These are phyloP conservation scores for Mycosphaerella sp. DNA, from an alignment of 2,329 filamentous ascomycete species.

Conservation along the genomic window DNA sequence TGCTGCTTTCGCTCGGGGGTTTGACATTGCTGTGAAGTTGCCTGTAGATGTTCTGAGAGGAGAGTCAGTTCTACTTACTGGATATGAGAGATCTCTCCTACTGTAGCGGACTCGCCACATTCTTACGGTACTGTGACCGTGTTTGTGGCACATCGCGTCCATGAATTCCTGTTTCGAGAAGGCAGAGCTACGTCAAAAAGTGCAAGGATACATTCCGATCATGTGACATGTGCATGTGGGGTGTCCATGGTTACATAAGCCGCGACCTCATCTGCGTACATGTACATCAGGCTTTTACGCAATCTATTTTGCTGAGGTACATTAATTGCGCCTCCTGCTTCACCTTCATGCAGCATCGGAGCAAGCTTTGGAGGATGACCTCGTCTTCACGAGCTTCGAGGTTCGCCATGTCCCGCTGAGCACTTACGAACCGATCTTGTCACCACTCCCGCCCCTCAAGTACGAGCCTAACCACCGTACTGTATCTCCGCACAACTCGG, in stretches of 20 bases:
- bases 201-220: background rate
- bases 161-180: conserved; percentile 4
- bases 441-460: conserved; percentile 36
- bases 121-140: conserved; percentile 8
- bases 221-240: background rate
- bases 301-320: too few species aligned
- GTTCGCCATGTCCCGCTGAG: conserved; percentile 36
- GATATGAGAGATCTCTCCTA: background rate
- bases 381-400: too few species aligned
- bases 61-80: background rate
- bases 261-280: too few species aligned
- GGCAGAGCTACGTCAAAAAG: conserved; percentile 4
- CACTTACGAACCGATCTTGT: conserved; percentile 34
- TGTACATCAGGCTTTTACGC: too few species aligned
- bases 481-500: conserved; percentile 30
- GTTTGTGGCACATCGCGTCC: conserved; percentile 4
- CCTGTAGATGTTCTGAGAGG: background rate
- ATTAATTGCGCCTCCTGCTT: too few species aligned
- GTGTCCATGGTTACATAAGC: too few species aligned
- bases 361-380: too few species aligned
- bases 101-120: conserved; percentile 2
- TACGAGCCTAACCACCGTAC: conserved; percentile 31
- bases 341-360: too few species aligned
- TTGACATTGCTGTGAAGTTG: background rate
- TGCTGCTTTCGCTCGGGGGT: conserved; percentile 12